phyloP scores from a whole-genome alignment of 208 protist genomes.

The Leishmania arabica region DNA sequence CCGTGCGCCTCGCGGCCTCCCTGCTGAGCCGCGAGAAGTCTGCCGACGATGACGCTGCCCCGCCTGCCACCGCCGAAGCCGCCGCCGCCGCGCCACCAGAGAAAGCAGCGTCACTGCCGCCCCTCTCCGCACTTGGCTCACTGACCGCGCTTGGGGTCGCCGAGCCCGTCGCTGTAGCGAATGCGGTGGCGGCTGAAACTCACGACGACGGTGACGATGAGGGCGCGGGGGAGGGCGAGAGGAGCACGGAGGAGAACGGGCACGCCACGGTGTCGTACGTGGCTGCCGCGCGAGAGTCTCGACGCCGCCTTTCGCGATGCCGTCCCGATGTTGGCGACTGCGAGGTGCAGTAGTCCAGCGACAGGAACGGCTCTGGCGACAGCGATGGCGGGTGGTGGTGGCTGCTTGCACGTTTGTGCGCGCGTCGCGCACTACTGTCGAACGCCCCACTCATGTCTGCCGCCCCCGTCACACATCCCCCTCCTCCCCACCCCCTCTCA shows the following conservation, averaged over 20 bases:
- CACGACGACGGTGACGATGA: not conserved
- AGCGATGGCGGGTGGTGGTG: not conserved
- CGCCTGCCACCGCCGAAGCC: not conserved
- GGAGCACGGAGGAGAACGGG: not conserved
- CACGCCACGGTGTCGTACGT: not conserved
- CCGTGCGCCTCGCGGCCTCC: slow-evolving; percentile 32
- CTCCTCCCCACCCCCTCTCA: not conserved
- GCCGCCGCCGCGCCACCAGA: not conserved
- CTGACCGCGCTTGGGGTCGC: not conserved
- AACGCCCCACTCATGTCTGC: not conserved
- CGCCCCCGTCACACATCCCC: not conserved
- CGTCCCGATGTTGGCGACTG: slow-evolving; percentile 46
- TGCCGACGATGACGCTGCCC: not conserved
- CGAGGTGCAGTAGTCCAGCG: slow-evolving; percentile 38
- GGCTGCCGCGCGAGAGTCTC: not conserved
- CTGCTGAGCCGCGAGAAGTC: slow-evolving; percentile 11
- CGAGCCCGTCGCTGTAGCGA: not conserved
- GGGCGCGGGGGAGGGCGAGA: not conserved
- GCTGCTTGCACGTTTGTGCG: not conserved
- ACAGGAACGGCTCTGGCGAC: not conserved
- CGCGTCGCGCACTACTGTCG: not conserved
- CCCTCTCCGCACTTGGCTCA: not conserved
- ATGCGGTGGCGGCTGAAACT: not conserved
- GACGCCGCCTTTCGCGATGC: slow-evolving; percentile 16
- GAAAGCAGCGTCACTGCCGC: not conserved